Conservation (phyloP, 345 rosid genomes). For the Balakata baccata region DNA sequence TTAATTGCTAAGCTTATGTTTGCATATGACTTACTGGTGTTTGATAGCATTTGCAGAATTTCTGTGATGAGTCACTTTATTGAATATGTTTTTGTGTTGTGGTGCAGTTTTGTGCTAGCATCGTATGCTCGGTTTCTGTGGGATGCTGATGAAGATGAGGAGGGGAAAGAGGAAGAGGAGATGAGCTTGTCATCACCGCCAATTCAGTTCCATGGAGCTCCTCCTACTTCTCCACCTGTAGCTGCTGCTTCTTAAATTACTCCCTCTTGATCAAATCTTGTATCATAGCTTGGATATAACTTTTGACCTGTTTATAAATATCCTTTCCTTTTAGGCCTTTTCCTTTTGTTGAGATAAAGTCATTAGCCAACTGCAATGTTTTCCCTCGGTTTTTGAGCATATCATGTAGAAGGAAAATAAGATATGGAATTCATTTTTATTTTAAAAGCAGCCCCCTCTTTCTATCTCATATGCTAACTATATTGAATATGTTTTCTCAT, state of each 20-base stretch:
- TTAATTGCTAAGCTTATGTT: background rate
- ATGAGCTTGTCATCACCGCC: slow-evolving; percentile 23
- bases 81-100: slow-evolving; percentile 9
- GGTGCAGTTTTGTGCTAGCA: slow-evolving; percentile 74
- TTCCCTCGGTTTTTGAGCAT: slow-evolving; percentile 15
- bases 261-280: slow-evolving; percentile 18
- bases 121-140: slow-evolving; percentile 86
- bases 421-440: slow-evolving; percentile 28
- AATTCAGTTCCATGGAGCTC: slow-evolving; percentile 38
- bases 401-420: slow-evolving; percentile 36
- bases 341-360: slow-evolving; percentile 7
- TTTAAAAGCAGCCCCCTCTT: slow-evolving; percentile 1
- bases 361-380: slow-evolving; percentile 5
- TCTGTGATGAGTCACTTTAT: background rate
- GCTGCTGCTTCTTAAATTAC: background rate
- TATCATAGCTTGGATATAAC: slow-evolving; percentile 34
- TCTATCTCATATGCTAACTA: too few relatives aligned
- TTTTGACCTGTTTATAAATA: slow-evolving; percentile 32
- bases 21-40: too few relatives aligned
- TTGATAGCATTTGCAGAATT: background rate
- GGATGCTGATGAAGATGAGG: slow-evolving; percentile 80
- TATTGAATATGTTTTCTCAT: background rate
- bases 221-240: slow-evolving; percentile 26
- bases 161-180: slow-evolving; percentile 17
- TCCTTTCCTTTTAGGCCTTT: slow-evolving; percentile 16